Conservation (phyloP, 2,329 filamentous ascomycete species). For the Neonectria ditissima region DNA sequence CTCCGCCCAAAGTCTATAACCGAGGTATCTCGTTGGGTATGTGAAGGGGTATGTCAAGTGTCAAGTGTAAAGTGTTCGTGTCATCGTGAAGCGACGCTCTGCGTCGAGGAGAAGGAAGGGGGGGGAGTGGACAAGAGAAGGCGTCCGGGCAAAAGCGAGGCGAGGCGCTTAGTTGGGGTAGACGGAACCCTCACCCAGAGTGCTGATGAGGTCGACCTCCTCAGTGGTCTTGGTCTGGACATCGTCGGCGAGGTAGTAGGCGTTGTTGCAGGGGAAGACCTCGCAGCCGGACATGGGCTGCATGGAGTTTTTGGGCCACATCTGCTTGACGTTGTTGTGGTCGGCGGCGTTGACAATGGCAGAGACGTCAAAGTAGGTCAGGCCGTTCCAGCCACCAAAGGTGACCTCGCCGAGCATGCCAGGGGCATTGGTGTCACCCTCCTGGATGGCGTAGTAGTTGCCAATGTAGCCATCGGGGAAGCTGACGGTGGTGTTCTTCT, state of each 20-base stretch:
- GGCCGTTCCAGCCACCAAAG: constrained; percentile 60
- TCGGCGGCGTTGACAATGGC: constrained; percentile 67
- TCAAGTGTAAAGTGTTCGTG: constrained; percentile 32
- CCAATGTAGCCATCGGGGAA: constrained; percentile 61
- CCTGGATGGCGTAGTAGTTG: constrained; percentile 63
- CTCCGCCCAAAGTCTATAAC: constrained; percentile 46
- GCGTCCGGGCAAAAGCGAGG: constrained; percentile 28
- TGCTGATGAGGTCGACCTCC: constrained; percentile 63
- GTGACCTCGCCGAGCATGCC: constrained; percentile 67
- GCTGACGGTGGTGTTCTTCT: constrained; percentile 54
- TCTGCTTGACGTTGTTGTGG: constrained; percentile 64
- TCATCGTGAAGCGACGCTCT: constrained; percentile 46
- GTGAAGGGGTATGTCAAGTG: constrained; percentile 39
- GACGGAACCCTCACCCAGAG: constrained; percentile 55
- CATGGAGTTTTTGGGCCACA: constrained; percentile 58
- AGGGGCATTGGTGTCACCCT: constrained; percentile 55
- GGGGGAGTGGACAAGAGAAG: constrained; percentile 29
- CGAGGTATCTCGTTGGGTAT: constrained; percentile 47
- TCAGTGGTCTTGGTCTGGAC: constrained; percentile 65
- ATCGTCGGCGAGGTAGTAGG: constrained; percentile 66
- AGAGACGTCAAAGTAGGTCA: constrained; percentile 69
- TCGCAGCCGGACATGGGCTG: constrained; percentile 63
- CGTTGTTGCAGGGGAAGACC: constrained; percentile 64
- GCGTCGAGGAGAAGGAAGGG: constrained; percentile 35
- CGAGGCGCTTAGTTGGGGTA: constrained; percentile 29